phyloP scores from a whole-genome alignment of 148 eudicot species.

The Dysphania ambrosioides region DNA sequence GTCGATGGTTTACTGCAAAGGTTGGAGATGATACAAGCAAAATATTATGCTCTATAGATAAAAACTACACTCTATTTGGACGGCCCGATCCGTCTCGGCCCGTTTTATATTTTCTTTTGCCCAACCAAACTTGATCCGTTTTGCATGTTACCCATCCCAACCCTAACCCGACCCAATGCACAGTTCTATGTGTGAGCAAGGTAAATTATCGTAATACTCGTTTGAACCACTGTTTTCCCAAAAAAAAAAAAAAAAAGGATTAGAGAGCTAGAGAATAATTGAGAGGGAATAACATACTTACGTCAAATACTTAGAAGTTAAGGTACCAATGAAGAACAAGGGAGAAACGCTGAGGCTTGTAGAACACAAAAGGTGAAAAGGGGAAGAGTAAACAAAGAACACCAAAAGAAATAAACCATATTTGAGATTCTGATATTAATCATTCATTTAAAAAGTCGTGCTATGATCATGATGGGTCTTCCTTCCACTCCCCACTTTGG shows the following conservation, averaged over 20 bases:
- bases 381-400: conserved; percentile 2
- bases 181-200: no score
- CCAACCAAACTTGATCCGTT: no score
- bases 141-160: no score
- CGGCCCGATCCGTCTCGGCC: no score
- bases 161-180: no score
- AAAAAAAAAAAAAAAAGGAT: not conserved
- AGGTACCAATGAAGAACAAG: conserved; percentile 26
- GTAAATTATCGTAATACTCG: no score
- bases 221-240: not conserved
- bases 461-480: conserved; percentile 20
- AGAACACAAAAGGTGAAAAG: conserved; percentile 30
- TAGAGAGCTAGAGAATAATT: not conserved
- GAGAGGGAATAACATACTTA: conserved; percentile 11
- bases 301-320: conserved; percentile 36
- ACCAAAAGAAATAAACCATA: not conserved
- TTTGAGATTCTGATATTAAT: conserved; percentile 35
- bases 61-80: no score
- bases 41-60: no score
- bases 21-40: no score
- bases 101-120: no score
- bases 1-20: no score
- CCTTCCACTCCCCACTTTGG: conserved; percentile 23
- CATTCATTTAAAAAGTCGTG: conserved; percentile 29
- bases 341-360: conserved; percentile 30